Conservation (phyloP, 306 rosid species). For the Lotus japonicus region DNA sequence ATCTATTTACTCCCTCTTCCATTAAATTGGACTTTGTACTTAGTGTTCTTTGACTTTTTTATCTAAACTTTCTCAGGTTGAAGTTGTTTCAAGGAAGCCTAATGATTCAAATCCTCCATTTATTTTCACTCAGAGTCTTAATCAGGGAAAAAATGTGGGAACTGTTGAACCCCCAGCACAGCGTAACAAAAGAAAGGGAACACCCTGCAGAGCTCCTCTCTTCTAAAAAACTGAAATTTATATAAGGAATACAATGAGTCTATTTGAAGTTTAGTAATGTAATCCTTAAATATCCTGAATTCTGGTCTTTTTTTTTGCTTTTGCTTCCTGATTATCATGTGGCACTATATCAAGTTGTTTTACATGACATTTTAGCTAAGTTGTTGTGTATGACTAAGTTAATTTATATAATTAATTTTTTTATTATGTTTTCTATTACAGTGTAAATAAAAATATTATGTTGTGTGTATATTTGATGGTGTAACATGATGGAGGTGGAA, state of each 20-base stretch:
- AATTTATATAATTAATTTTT: too few relatives aligned
- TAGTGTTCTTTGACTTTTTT: not conserved
- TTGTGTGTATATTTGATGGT: too few relatives aligned
- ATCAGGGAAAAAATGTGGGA: not conserved
- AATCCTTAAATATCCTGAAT: not conserved
- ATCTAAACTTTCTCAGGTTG: conserved; percentile 20
- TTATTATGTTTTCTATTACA: too few relatives aligned
- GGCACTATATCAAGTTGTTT: not conserved
- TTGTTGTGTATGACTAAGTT: not conserved
- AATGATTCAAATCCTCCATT: conserved; percentile 23
- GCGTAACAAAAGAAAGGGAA: conserved; percentile 12
- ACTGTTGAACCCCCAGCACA: not conserved
- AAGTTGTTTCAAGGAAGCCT: conserved; percentile 15
- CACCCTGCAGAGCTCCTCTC: conserved; percentile 34
- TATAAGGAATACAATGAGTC: not conserved
- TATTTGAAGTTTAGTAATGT: not conserved
- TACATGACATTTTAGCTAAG: not conserved
- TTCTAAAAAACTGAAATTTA: conserved; percentile 2
- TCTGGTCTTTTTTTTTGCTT: not conserved
- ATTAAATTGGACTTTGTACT: not conserved
- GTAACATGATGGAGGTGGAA: too few relatives aligned
- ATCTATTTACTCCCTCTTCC: not conserved
- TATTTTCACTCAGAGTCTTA: not conserved
- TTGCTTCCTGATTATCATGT: not conserved
- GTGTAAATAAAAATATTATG: too few relatives aligned